Evolutionary conservation across 164 flowering plant species (phyloP), one percentile per base, ranked within the genome.

Genomic region (Stephania cephalantha): DNA sequence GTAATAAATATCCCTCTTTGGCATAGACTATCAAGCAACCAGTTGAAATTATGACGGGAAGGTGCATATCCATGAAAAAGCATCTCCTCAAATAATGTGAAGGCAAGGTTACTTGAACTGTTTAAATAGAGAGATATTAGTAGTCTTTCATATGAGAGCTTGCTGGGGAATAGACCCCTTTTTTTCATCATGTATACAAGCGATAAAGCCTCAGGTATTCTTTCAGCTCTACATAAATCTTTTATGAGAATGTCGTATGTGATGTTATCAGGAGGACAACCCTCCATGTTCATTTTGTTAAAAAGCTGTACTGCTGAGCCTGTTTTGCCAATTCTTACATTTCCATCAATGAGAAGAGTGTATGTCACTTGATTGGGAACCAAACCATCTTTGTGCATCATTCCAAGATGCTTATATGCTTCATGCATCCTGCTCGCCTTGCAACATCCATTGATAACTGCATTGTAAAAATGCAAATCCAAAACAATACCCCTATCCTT

Each of bases 341-440:
- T 82, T 30, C 87, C 87, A 65, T 78, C 73, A 46, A 90, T 88
- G 12, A 90, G 87, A 73, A 86, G 86, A 18, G 89, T 87, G 78
- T 77, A 85, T 50, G 92, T 88, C 81, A 88, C 92, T 18, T 84
- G 80, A 81, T 88, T 87, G 29, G 90, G 90, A 75, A 20, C 46
- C 61, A 84, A 15, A n/a, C 90, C 86, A 52, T 82, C 81, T 46
- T 35, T 78, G 72, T 75, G 74, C 90, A 87, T 86, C 75, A 78
- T 52, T 45, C 85, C 78, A 46, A 88, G 52, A 76, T 80, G 82
- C 74, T 74, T 72, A 76, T 81, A 83, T 18, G 90, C 94, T 71
- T 87, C 89, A 31, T 71, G 45, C 74, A 86, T 82, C 84, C 72
- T 78, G 20, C 70, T 71, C 5, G 77, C 84, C 78, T 80, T 71